phyloP scores from a whole-genome alignment of 805 yeast genomes.

The Starmerella apicola region DNA sequence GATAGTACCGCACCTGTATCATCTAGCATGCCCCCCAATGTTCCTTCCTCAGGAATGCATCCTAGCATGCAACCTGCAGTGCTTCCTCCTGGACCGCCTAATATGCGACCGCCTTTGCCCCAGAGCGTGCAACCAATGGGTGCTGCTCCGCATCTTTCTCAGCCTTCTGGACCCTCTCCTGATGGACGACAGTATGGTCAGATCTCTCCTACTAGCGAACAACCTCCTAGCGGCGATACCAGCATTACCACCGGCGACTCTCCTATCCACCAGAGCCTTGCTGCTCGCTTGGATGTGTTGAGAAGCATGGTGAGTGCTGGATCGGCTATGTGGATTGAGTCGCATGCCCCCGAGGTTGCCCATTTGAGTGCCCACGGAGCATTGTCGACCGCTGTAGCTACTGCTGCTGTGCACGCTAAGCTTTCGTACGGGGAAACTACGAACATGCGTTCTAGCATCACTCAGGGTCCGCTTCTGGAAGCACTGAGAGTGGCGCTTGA shows the following conservation, averaged over 20 bases:
- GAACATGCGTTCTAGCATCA: conserved; percentile 3
- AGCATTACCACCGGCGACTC: not conserved
- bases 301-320: conserved; percentile 13
- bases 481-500: conserved; percentile 9
- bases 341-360: conserved; percentile 5
- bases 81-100: not conserved
- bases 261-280: conserved; percentile 7
- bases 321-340: conserved; percentile 11
- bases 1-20: too few species aligned
- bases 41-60: too few species aligned
- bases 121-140: not conserved
- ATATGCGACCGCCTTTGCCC: not conserved
- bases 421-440: conserved; percentile 6
- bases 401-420: conserved; percentile 17
- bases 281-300: conserved; percentile 11
- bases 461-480: conserved; percentile 12
- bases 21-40: not conserved
- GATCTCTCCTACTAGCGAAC: not conserved
- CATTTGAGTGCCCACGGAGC: conserved; percentile 12
- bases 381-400: conserved; percentile 14
- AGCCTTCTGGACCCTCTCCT: not conserved
- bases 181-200: not conserved
- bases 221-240: too few species aligned
- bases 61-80: not conserved
- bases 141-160: not conserved